A percentile compares a stretch with the other conserved stretches of the same genome.
Evolutionary conservation across 2,329 filamentous ascomycete genomes (phyloP).

Genomic region (Chrysosporium queenslandicum): DNA sequence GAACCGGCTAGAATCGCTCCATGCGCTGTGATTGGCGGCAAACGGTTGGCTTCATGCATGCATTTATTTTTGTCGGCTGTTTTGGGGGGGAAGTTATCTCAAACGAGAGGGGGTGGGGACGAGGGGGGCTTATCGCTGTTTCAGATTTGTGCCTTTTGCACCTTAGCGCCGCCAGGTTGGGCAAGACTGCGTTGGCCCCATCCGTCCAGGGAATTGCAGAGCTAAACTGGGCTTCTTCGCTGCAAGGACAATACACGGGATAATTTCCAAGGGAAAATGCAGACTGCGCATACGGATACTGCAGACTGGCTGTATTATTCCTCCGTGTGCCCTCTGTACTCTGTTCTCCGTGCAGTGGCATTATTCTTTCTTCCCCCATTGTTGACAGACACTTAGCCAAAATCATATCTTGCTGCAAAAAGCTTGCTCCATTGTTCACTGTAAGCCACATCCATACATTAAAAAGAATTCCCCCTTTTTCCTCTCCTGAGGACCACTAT

Average conservation of each 20-base stretch:
- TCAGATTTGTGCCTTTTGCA: background rate
- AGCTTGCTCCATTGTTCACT: no score
- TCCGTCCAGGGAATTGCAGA: background rate
- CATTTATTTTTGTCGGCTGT: conserved; percentile 11
- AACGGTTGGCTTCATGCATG: background rate
- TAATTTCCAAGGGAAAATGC: background rate
- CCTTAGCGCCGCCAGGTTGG: background rate
- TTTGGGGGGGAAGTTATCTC: conserved; percentile 5
- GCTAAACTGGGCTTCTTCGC: background rate
- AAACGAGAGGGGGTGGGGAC: conserved; percentile 5
- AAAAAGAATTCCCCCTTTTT: no score
- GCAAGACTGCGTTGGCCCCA: background rate
- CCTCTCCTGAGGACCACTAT: no score
- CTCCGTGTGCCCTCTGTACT: no score
- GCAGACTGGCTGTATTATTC: no score
- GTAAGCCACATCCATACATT: no score
- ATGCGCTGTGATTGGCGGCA: conserved; percentile 1
- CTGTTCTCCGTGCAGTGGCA: no score
- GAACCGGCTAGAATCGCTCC: background rate
- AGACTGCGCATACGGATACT: background rate
- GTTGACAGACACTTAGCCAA: no score
- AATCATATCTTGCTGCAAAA: no score
- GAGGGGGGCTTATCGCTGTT: conserved; percentile 6
- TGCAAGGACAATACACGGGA: background rate
- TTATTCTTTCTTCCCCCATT: no score